Evolutionary conservation across 441 rosid genomes (phyloP).

Genomic region (Jatropha podagrica): DNA sequence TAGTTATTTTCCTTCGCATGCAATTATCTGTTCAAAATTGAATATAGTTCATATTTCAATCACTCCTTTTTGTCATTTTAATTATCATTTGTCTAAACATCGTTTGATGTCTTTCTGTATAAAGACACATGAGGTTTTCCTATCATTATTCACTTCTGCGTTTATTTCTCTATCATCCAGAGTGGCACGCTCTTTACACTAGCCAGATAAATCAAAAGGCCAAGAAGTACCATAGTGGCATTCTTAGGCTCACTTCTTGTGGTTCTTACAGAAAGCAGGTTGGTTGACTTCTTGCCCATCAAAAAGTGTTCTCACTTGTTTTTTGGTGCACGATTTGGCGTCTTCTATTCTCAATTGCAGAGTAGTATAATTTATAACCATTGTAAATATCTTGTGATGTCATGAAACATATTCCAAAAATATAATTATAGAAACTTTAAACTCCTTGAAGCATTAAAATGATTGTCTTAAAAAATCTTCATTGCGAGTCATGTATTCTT

Average conservation of each 20-base stretch:
- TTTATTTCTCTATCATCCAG: background rate
- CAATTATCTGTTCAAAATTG: background rate
- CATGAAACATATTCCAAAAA: background rate
- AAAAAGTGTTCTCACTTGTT: background rate
- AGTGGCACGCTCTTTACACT: slow-evolving; percentile 13
- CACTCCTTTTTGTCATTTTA: background rate
- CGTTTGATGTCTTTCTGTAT: background rate
- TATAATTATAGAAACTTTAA: background rate
- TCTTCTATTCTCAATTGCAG: background rate
- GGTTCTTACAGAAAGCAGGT: slow-evolving; percentile 18
- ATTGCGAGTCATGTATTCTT: background rate
- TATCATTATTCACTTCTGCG: background rate
- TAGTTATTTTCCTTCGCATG: background rate
- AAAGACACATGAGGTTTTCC: background rate
- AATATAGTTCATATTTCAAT: background rate
- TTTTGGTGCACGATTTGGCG: background rate
- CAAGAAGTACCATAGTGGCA: slow-evolving; percentile 13
- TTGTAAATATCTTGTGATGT: background rate
- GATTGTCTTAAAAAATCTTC: background rate
- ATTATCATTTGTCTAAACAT: background rate
- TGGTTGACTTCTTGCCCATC: background rate
- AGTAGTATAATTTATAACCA: background rate
- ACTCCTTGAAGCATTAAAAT: background rate
- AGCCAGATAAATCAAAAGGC: slow-evolving; percentile 17
- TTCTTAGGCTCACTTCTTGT: slow-evolving; percentile 12